A percentile compares a stretch with the other conserved stretches of the same genome.
These are phyloP conservation scores for Candida sanyiensis DNA, from an alignment of 805 yeast genomes.

Conservation along the genomic window DNA sequence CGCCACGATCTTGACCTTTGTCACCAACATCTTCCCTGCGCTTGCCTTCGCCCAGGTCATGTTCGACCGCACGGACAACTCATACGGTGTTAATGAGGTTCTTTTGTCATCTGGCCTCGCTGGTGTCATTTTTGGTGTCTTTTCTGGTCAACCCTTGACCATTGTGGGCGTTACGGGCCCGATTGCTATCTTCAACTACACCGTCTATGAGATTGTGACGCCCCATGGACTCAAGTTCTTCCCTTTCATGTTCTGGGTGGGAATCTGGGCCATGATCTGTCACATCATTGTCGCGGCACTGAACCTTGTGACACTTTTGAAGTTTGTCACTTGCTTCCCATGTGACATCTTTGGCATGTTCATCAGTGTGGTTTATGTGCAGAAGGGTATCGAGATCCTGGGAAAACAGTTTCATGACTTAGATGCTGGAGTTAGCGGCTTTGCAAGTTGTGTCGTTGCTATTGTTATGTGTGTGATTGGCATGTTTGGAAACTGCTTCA, in stretches of 20 bases:
- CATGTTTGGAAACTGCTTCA: slow-evolving; percentile 46
- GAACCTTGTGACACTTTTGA: slow-evolving; percentile 62
- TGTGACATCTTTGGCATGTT: slow-evolving; percentile 93
- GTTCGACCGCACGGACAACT: slow-evolving; percentile 84
- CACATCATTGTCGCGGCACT: slow-evolving; percentile 68
- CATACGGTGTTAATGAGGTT: slow-evolving; percentile 91
- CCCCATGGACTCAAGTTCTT: slow-evolving; percentile 47
- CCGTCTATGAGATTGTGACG: slow-evolving; percentile 67
- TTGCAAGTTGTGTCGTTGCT: slow-evolving; percentile 68
- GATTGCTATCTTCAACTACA: slow-evolving; percentile 83
- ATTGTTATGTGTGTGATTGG: slow-evolving; percentile 77
- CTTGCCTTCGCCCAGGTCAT: slow-evolving; percentile 95
- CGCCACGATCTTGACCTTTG: slow-evolving; percentile 72
- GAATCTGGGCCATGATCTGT: slow-evolving; percentile 82
- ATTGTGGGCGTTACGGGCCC: slow-evolving; percentile 98
- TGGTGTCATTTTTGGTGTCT: slow-evolving; percentile 80
- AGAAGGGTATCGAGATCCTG: slow-evolving; percentile 84
- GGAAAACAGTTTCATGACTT: slow-evolving; percentile 54
- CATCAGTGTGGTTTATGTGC: slow-evolving; percentile 80
- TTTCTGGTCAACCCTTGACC: slow-evolving; percentile 88
- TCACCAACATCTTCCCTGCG: slow-evolving; percentile 89
- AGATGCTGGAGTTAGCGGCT: slow-evolving; percentile 46
- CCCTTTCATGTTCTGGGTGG: slow-evolving; percentile 94
- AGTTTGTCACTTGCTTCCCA: slow-evolving; percentile 71
- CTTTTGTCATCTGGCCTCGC: slow-evolving; percentile 79